phyloP scores from a whole-genome alignment of 2,329 filamentous ascomycete genomes.

The Fusarium tanahbumbuense region DNA sequence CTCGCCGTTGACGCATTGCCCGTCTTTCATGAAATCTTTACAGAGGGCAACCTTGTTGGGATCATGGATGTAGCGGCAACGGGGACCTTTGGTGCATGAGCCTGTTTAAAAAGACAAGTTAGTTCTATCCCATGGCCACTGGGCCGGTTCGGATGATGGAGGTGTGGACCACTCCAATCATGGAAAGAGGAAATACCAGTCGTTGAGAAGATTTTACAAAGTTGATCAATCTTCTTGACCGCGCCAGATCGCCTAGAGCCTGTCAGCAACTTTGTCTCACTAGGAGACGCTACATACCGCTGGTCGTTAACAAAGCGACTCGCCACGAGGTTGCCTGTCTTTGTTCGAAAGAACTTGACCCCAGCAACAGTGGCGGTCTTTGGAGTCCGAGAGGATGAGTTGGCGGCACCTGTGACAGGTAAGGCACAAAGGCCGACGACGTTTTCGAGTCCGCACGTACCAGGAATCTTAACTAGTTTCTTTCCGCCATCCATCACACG shows the following conservation, averaged over 20 bases:
- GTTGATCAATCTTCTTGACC: conserved; percentile 76
- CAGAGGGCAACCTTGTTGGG: conserved; percentile 88
- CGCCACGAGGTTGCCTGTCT: conserved; percentile 86
- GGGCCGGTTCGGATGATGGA: conserved; percentile 37
- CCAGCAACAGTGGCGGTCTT: conserved; percentile 79
- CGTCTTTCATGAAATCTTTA: conserved; percentile 85
- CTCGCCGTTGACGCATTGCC: conserved; percentile 79
- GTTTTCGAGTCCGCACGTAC: conserved; percentile 57
- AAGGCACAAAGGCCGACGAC: conserved; percentile 37
- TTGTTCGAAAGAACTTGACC: conserved; percentile 86
- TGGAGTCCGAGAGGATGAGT: conserved; percentile 75
- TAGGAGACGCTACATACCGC: conserved; percentile 67
- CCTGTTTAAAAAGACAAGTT: conserved; percentile 67
- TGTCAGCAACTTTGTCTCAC: conserved; percentile 53
- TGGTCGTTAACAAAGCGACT: conserved; percentile 79
- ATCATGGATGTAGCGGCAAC: conserved; percentile 86
- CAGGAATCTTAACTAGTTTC: conserved; percentile 80
- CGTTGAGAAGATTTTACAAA: conserved; percentile 78
- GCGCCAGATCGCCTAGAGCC: conserved; percentile 60
- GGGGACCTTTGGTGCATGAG: conserved; percentile 83
- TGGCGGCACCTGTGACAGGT: conserved; percentile 64
- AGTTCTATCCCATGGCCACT: conserved; percentile 60
- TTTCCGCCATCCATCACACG: conserved; percentile 80
- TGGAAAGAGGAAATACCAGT: conserved; percentile 71
- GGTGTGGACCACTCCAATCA: conserved; percentile 39